These are phyloP conservation scores for Pterocarpus macrocarpus DNA, from an alignment of 306 rosid genomes.

Conservation along the genomic window DNA sequence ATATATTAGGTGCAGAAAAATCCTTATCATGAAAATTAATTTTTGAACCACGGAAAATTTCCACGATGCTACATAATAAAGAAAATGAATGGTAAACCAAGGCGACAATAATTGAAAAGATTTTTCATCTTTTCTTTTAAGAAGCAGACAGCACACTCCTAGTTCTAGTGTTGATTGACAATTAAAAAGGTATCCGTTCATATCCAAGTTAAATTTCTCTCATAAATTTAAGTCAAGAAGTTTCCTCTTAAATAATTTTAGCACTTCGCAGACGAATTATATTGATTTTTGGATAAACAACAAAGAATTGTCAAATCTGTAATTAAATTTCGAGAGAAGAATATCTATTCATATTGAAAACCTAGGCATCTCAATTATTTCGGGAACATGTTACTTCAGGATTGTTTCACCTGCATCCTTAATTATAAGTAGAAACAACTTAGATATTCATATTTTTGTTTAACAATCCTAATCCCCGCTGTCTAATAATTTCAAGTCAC, in stretches of 20 bases:
- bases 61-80: no score
- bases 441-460: neutral
- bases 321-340: neutral
- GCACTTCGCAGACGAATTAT: neutral
- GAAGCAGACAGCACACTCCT: no score
- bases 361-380: neutral
- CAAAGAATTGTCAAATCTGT: neutral
- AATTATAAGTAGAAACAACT: neutral
- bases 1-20: no score
- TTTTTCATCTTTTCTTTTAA: no score
- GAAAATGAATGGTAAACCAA: no score
- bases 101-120: no score
- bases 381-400: neutral
- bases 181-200: no score
- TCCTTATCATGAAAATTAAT: no score
- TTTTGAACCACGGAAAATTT: no score
- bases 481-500: neutral
- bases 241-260: neutral
- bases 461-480: neutral
- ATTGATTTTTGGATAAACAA: slow-evolving; percentile 1
- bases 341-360: neutral
- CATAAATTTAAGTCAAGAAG: neutral
- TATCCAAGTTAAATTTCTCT: neutral
- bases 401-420: neutral
- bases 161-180: no score